Evolutionary conservation across 495 filamentous ascomycete genomes (phyloP).

Genomic region (Hypomontagnella monticulosa): DNA sequence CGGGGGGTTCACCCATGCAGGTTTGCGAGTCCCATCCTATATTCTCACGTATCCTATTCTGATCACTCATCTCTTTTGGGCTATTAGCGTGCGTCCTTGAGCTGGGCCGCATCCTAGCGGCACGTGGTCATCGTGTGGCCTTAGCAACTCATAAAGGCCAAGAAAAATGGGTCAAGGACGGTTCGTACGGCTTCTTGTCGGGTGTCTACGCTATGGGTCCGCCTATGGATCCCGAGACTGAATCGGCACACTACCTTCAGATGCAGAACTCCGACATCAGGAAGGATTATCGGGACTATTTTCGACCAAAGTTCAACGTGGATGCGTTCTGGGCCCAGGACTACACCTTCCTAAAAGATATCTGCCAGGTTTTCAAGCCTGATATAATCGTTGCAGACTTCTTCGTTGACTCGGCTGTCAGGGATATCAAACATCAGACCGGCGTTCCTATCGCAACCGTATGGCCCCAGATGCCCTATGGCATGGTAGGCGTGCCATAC

Average conservation of each 20-base stretch:
- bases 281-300: constrained; percentile 35
- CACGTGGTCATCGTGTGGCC: constrained; percentile 50
- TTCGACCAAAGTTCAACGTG: constrained; percentile 48
- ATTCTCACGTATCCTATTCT: neutral
- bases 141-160: constrained; percentile 53
- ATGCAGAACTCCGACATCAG: constrained; percentile 47
- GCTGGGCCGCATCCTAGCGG: constrained; percentile 47
- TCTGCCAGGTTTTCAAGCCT: constrained; percentile 37
- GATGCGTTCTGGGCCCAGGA: constrained; percentile 54
- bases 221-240: constrained; percentile 26
- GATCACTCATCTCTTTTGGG: neutral
- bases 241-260: constrained; percentile 44
- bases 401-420: constrained; percentile 49
- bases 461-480: constrained; percentile 52
- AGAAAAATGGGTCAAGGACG: constrained; percentile 44
- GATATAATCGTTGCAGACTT: constrained; percentile 53
- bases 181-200: constrained; percentile 43
- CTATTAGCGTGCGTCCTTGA: constrained; percentile 49
- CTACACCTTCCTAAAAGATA: constrained; percentile 44
- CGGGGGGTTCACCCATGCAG: constrained; percentile 24
- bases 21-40: constrained; percentile 1
- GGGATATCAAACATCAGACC: constrained; percentile 48
- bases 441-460: constrained; percentile 49
- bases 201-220: constrained; percentile 30
- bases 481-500: constrained; percentile 48